Base-by-base conservation (phyloP, 257 asterid genomes). In the Primulina eburnea region DNA sequence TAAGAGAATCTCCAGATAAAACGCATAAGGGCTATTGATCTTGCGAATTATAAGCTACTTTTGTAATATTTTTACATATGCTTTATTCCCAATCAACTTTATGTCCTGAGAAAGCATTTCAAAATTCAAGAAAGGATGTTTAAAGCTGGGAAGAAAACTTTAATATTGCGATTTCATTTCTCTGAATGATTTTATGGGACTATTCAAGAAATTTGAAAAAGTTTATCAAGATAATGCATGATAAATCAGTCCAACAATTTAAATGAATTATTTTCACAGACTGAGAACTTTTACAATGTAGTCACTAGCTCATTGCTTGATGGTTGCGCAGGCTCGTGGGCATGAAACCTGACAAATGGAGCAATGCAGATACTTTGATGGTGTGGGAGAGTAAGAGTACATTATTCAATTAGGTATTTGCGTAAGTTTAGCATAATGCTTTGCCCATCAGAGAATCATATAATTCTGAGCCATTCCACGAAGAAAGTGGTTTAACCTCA, bases 341-440 rank as follows among this genome's bases (percentile, higher is more conserved):
- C 57, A 21, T 5, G 20, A 50, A 7, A 20, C 8, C 8, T 16
- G 20, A 17, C 21, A 50, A 57, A 21, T 32, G 64, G 66, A 67
- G 72, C 63, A 12, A 71, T 38, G 10, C 62, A 55, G 64, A 38
- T 64, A 60, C 29, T 17, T 53, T 50, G 62, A 30, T 66, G 37
- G 18, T 30, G 40, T 47, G 53, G 21, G 33, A 28, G n/a, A 38
- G 50, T 57, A 14, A 40, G 58, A 73, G 33, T 33, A 26, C 26
- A 50, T 8, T 50, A 50, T 14, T 50, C 18, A 24, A 55, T 57
- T 17, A 24, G 40, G 53, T 26, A n/a, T 64, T 59, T 64, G 65
- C 37, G 26, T 12, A 5, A 58, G 26, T 47, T 53, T 28, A n/a
- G 32, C 5, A 47, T n/a, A 33, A 70, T 34, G 43, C 24, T 40